A percentile compares a stretch with the other conserved stretches of the same genome.
Evolutionary conservation across 768 basidiomycete genomes (phyloP).

Genomic region (Coprinellus micaceus): DNA sequence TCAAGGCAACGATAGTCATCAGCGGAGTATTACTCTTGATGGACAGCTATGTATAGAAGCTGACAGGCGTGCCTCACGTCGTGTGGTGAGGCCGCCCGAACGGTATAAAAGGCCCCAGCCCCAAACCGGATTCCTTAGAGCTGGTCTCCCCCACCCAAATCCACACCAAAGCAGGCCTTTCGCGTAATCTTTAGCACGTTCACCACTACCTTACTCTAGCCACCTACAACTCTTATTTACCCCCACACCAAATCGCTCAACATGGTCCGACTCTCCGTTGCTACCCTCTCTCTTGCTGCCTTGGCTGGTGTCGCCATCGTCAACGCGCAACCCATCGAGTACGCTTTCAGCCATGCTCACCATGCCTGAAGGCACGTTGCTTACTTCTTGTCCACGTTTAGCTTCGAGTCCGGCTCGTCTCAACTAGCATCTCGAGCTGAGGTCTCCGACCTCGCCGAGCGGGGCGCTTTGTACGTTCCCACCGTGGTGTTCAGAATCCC

Average conservation of each 20-base stretch:
- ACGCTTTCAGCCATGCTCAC: background rate
- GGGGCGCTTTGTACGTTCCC: background rate
- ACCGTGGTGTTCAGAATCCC: background rate
- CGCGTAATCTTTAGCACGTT: background rate
- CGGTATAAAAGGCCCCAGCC: constrained; percentile 3
- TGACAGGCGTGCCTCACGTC: too few species aligned
- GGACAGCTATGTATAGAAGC: too few species aligned
- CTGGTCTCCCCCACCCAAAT: background rate
- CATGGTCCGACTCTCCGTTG: background rate
- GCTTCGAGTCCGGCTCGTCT: too few species aligned
- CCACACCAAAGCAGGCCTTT: background rate
- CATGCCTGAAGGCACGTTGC: background rate
- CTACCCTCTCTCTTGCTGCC: background rate
- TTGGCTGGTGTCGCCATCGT: background rate
- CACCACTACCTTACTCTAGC: background rate
- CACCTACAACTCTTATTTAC: background rate
- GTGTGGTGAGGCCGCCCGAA: too few species aligned
- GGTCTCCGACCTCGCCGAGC: background rate
- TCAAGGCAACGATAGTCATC: too few species aligned
- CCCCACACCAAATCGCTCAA: background rate
- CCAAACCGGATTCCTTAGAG: background rate
- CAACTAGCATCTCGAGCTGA: too few species aligned
- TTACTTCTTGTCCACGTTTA: too few species aligned
- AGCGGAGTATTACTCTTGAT: too few species aligned
- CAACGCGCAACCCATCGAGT: background rate